Evolutionary conservation across 352 stramenopile species (phyloP), one percentile per base, ranked within the genome.

Genomic region (Phytophthora capsici): DNA sequence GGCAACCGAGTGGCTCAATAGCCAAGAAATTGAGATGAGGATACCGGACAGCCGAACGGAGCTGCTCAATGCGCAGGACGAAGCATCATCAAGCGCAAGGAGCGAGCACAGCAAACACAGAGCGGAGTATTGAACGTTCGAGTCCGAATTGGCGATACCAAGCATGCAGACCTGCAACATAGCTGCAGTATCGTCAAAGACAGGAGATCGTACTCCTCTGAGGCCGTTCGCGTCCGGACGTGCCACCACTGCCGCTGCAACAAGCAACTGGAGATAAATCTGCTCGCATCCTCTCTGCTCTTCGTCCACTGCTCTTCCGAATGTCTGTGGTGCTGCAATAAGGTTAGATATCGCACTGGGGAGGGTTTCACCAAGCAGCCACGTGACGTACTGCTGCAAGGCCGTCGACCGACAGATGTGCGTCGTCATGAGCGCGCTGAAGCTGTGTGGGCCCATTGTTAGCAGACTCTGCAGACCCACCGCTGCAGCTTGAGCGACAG

Each of bases 11-110:
- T 84, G 78, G 28, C 43, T 53, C 1, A 84, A 37, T 14, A 84
- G 54, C 78, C 78, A 86, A 3, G 66, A 65, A 6, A 86, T 54
- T 0, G 64, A 73, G 36, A 83, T 81, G 25, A 86, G 63, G 17
- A 63, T 66, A 8, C 78, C 78, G 1, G 66, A 70, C 8, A 80
- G 40, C 2, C 78, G 72, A n/a, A 86, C 26, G 5, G 67, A 45
- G 37, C 73, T 75, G 3, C 19, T 80, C 0, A 63, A 38, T n/a
- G 28, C 57, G 28, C 47, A 45, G 12, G 23, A 43, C 25, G 34
- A 63, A 60, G 50, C 60, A 30, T 57, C 41, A 28, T 63, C 19
- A n/a, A 51, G 66, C 17, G 20, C 59, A 34, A 78, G 61, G 1
- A 75, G 49, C 20, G 52, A 61, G 43, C 40, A 49, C 13, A 78